phyloP scores from a whole-genome alignment of 331 rosid genomes.

The Rhamnella rubrinervis region DNA sequence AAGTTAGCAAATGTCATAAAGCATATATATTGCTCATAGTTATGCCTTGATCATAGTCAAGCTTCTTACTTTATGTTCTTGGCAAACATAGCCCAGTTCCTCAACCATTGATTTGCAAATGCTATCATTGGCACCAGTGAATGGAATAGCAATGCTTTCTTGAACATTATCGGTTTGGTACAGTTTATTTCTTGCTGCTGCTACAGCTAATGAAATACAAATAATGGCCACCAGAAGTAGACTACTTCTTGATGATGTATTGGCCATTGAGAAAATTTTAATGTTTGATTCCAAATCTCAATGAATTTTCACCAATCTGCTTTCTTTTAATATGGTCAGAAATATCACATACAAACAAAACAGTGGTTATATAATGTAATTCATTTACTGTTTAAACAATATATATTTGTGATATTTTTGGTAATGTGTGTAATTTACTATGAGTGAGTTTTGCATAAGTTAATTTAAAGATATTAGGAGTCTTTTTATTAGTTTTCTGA shows the following conservation, averaged over 20 bases:
- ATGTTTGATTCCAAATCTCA: background rate
- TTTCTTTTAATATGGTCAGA: background rate
- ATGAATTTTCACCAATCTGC: background rate
- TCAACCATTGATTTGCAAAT: constrained; percentile 65
- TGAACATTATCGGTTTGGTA: background rate
- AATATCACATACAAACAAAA: background rate
- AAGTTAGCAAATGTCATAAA: background rate
- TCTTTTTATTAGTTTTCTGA: too few relatives aligned
- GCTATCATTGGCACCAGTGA: constrained; percentile 21
- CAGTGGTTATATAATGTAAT: background rate
- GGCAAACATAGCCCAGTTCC: constrained; percentile 56
- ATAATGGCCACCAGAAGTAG: constrained; percentile 25
- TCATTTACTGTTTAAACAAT: background rate
- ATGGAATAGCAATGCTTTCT: too few relatives aligned
- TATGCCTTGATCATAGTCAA: background rate
- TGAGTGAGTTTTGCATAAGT: background rate
- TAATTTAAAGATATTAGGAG: too few relatives aligned
- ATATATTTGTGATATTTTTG: background rate
- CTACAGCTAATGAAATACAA: constrained; percentile 26
- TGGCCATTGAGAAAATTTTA: constrained; percentile 21
- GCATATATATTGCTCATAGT: background rate
- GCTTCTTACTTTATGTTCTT: constrained; percentile 57
- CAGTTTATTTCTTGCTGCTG: constrained; percentile 20
- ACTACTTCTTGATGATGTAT: background rate
- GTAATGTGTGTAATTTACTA: too few relatives aligned